Conservation (phyloP, 108 stramenopile species). For the Nannochloropsis gaditana region DNA sequence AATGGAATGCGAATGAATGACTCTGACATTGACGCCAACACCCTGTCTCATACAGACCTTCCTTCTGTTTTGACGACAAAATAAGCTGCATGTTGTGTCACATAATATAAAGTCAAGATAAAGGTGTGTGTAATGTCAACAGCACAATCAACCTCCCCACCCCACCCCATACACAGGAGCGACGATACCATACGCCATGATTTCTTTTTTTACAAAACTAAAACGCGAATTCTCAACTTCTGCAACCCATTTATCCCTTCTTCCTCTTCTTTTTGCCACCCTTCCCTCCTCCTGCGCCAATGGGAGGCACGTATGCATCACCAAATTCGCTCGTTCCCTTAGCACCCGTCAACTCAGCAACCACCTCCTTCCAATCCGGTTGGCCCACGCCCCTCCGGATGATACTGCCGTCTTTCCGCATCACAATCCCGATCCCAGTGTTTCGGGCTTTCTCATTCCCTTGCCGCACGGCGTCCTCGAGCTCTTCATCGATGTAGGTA, state of each 20-base stretch:
- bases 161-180: not conserved
- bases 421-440: slow-evolving; percentile 33
- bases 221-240: not conserved
- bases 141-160: not conserved
- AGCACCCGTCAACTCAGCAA: not conserved
- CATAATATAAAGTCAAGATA: not conserved
- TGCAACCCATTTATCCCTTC: not conserved
- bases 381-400: slow-evolving; percentile 38
- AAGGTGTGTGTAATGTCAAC: not conserved
- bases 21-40: too few relatives aligned
- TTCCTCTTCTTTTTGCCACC: not conserved
- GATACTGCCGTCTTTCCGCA: slow-evolving; percentile 36
- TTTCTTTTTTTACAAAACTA: slow-evolving; percentile 18
- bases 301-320: not conserved
- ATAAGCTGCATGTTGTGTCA: too few relatives aligned
- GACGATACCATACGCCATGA: too few relatives aligned
- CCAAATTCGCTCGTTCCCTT: not conserved
- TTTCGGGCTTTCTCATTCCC: slow-evolving; percentile 17
- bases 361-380: slow-evolving; percentile 28
- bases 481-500: slow-evolving; percentile 27
- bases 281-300: not conserved
- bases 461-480: slow-evolving; percentile 35
- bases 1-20: too few relatives aligned
- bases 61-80: too few relatives aligned
- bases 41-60: too few relatives aligned